Percentiles rank a stretch among this genome's conserved stretches.
Conservation (phyloP, 352 stramenopile species). For the Pythium biforme region DNA sequence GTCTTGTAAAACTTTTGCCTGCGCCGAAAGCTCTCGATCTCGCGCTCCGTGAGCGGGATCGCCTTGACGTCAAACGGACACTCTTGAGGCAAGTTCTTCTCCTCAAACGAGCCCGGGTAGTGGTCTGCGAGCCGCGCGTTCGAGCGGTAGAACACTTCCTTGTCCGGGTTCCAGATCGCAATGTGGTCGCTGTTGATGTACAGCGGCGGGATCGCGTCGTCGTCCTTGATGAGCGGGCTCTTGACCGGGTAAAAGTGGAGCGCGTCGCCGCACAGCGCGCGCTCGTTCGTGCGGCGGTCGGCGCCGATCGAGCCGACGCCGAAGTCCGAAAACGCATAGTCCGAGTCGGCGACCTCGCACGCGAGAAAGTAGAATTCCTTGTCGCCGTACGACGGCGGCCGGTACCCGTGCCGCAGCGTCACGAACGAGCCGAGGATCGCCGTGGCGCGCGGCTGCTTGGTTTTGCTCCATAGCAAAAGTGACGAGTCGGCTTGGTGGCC, state of each 20-base stretch:
- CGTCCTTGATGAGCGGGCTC: not conserved
- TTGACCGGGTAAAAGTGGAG: constrained; percentile 60
- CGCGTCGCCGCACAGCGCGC: constrained; percentile 49
- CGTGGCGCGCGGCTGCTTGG: constrained; percentile 58
- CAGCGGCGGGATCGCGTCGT: constrained; percentile 31
- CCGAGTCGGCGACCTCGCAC: constrained; percentile 61
- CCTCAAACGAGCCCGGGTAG: constrained; percentile 46
- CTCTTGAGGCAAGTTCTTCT: constrained; percentile 41
- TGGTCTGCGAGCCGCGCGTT: constrained; percentile 46
- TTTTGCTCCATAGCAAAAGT: constrained; percentile 73
- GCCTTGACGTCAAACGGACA: constrained; percentile 56
- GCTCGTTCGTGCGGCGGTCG: constrained; percentile 38
- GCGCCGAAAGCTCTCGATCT: constrained; percentile 39
- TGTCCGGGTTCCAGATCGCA: constrained; percentile 30
- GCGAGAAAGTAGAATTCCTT: constrained; percentile 83
- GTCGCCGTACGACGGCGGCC: constrained; percentile 56
- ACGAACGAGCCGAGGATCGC: constrained; percentile 62
- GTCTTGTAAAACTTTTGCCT: constrained; percentile 46
- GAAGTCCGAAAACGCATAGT: constrained; percentile 69
- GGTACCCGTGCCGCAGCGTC: constrained; percentile 26
- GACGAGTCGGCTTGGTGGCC: constrained; percentile 79
- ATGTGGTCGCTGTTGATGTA: constrained; percentile 78
- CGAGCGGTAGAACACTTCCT: constrained; percentile 48
- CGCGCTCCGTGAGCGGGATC: constrained; percentile 35
- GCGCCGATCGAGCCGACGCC: constrained; percentile 51